Conservation (phyloP, 805 yeast genomes). For the Candida argentea region DNA sequence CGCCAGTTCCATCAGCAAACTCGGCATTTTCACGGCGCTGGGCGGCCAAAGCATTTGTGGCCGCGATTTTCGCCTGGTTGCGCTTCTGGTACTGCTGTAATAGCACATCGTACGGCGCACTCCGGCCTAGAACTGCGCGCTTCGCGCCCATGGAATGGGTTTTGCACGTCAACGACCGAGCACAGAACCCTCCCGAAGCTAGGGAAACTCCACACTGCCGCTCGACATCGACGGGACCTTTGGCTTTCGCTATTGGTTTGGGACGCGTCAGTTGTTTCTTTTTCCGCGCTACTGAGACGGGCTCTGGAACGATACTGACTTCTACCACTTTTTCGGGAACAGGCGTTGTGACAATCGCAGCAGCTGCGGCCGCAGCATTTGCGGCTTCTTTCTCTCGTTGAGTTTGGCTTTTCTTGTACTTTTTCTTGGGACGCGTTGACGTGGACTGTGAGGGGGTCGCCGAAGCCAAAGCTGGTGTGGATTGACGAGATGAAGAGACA, state of each 20-base stretch:
- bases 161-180: conserved; percentile 91
- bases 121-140: conserved; percentile 87
- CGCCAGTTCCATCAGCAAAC: conserved; percentile 18
- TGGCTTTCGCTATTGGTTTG: conserved; percentile 42
- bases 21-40: conserved; percentile 61
- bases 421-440: conserved; percentile 26
- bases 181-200: conserved; percentile 93
- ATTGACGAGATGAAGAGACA: conserved; percentile 28
- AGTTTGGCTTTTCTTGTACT: conserved; percentile 33
- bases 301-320: too few relatives aligned
- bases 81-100: conserved; percentile 85
- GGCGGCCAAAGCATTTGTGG: conserved; percentile 70
- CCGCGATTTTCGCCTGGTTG: conserved; percentile 84
- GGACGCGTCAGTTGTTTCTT: conserved; percentile 26
- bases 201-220: conserved; percentile 93
- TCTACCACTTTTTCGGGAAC: conserved; percentile 2
- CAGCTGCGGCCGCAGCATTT: conserved; percentile 36
- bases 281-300: conserved; percentile 8
- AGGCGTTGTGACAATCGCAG: conserved; percentile 10
- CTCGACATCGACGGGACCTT: conserved; percentile 85
- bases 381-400: conserved; percentile 38
- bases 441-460: conserved; percentile 13
- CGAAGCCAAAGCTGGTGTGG: conserved; percentile 26
- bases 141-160: conserved; percentile 99
- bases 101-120: conserved; percentile 83